Evolutionary conservation across 306 rosid species (phyloP).

Genomic region (Trifolium repens): DNA sequence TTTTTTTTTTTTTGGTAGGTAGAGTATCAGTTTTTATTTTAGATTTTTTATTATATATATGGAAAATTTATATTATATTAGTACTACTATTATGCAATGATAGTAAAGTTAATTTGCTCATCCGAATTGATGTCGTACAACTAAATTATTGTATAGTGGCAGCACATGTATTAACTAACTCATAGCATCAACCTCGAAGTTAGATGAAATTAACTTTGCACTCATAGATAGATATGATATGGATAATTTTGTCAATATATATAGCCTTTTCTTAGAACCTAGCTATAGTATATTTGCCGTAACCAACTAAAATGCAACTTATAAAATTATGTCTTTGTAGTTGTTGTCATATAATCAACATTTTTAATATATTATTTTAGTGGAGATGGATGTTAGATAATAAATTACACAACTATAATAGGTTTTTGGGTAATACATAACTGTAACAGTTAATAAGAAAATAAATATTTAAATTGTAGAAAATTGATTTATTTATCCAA

Average conservation of each 20-base stretch:
- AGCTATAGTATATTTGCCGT: neutral
- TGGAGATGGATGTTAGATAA: too few species aligned
- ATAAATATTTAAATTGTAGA: too few species aligned
- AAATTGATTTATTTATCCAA: too few species aligned
- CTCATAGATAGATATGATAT: constrained; percentile 22
- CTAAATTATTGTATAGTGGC: constrained; percentile 16
- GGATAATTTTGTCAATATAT: constrained; percentile 34
- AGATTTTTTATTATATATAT: too few species aligned
- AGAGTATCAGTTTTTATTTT: neutral
- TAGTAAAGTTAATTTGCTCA: constrained; percentile 16
- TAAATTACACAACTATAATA: too few species aligned
- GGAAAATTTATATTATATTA: neutral
- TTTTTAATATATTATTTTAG: too few species aligned
- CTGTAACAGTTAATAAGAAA: too few species aligned
- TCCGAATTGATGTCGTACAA: constrained; percentile 34
- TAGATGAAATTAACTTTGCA: constrained; percentile 45
- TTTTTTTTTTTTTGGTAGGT: neutral
- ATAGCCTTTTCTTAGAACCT: neutral
- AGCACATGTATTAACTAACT: constrained; percentile 46
- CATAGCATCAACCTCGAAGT: constrained; percentile 63
- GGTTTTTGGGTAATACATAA: too few species aligned
- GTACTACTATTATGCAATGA: neutral
- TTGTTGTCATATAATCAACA: too few species aligned
- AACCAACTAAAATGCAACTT: too few species aligned
- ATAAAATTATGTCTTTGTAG: too few species aligned